Evolutionary conservation across 495 filamentous ascomycete genomes (phyloP), one percentile per base, ranked within the genome.

Genomic region (Neurospora sp.): DNA sequence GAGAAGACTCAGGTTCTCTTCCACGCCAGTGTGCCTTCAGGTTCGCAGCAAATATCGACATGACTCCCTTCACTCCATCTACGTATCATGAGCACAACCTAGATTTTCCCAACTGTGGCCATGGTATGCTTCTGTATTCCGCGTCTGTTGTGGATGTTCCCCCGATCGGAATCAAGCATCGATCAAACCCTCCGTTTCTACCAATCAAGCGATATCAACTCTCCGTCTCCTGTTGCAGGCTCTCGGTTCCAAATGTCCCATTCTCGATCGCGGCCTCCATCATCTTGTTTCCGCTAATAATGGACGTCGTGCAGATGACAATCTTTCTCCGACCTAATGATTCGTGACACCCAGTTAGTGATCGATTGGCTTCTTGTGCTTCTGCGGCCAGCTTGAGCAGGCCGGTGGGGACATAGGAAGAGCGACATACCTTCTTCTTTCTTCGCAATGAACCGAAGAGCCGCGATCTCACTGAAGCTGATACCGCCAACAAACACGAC

Each of bases 401-500:
- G 20, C 27, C 23, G 11, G 9, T 4, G 71, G 74, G 48, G 23
- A 70, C 14, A 35, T 37, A 66, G 38, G 62, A 39, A 39, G 27
- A 23, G 31, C 7, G 14, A 81, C 81, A 81, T 87, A 83, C 92
- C 92, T 81, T 94, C 92, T 87, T 97, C 92, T 82, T 93, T 90
- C 77, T 89, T 90, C 44, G 92, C 93, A 76, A 98, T 91, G 82
- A 97, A 98, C 75, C 96, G 87, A 82, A 98, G 78, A 35, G 96
- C 96, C 54, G 96, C 94, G 80, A 98, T 95, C 85, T 99, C 96
- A 9, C 95, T 96, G 77, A 95, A 97, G 2, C 92, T 97, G 69
- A 98, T 92, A 3, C 96, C 96, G 37, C 96, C 96, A 72, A 99
- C 84, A 83, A 97, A 98, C 79, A 98, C 96, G 16, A 99, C 91